Evolutionary conservation across 805 yeast species (phyloP).

Genomic region (Scheffersomyces stipitis): DNA sequence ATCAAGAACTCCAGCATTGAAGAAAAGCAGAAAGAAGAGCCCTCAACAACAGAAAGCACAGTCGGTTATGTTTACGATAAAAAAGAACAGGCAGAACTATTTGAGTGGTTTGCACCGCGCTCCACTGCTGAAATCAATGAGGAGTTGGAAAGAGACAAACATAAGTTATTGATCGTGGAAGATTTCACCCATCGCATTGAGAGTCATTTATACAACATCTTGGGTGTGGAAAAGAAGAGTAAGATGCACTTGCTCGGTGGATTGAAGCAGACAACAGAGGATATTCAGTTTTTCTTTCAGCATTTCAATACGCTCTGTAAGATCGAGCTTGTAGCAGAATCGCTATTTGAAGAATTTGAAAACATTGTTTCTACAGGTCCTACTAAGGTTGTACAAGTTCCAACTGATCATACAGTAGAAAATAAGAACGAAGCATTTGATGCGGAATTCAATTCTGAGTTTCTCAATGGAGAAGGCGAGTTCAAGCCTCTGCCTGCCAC

Average conservation of each 20-base stretch:
- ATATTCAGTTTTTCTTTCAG: conserved; percentile 25
- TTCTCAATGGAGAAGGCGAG: conserved; percentile 26
- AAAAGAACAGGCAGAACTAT: conserved; percentile 10
- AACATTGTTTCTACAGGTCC: conserved; percentile 12
- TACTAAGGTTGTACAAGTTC: conserved; percentile 6
- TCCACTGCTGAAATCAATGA: conserved; percentile 16
- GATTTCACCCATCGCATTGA: conserved; percentile 15
- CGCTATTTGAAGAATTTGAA: conserved; percentile 25
- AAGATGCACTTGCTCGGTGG: conserved; percentile 2
- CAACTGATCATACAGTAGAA: conserved; percentile 5
- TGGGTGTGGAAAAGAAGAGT: background rate
- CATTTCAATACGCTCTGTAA: conserved; percentile 33
- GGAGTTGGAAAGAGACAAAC: conserved; percentile 14
- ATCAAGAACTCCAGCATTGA: conserved; percentile 18
- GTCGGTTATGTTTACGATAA: conserved; percentile 2
- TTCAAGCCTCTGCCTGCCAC: conserved; percentile 8
- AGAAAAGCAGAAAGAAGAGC: conserved; percentile 5
- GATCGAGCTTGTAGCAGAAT: conserved; percentile 28
- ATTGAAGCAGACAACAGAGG: conserved; percentile 11
- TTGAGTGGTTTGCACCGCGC: conserved; percentile 10
- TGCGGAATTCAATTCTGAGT: conserved; percentile 31
- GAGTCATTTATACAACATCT: conserved; percentile 8
- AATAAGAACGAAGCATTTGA: conserved; percentile 8
- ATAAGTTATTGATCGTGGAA: conserved; percentile 11
- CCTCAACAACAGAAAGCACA: conserved; percentile 1